Conservation (phyloP, 768 basidiomycete genomes). For the Neoboletus brunneissimus region DNA sequence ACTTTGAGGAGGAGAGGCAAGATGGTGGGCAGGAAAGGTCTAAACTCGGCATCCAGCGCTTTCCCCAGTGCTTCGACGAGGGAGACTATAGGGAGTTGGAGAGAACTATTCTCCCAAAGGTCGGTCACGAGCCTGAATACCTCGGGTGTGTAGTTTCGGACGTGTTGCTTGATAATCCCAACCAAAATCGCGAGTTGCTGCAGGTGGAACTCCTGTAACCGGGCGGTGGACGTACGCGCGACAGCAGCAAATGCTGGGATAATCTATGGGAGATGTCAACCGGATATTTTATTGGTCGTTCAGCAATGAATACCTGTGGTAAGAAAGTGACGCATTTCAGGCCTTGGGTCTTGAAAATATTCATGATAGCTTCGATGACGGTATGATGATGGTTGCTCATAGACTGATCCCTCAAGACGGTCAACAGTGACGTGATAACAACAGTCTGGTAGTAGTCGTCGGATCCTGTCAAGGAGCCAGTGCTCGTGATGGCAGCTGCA, state of each 20-base stretch:
- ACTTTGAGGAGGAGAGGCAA: slow-evolving; percentile 87
- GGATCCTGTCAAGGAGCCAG: slow-evolving; percentile 58
- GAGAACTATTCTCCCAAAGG: slow-evolving; percentile 79
- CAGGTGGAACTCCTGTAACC: slow-evolving; percentile 88
- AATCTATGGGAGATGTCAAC: slow-evolving; percentile 49
- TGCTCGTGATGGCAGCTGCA: slow-evolving; percentile 66
- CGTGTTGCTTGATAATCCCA: slow-evolving; percentile 95
- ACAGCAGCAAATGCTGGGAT: slow-evolving; percentile 93
- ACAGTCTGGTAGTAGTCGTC: slow-evolving; percentile 99
- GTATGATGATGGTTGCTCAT: slow-evolving; percentile 85
- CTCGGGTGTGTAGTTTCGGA: slow-evolving; percentile 86
- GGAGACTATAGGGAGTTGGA: slow-evolving; percentile 90
- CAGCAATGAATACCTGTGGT: slow-evolving; percentile 62
- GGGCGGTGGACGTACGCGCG: slow-evolving; percentile 74
- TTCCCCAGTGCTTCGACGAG: slow-evolving; percentile 91
- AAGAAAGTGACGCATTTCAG: slow-evolving; percentile 94
- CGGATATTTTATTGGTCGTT: slow-evolving; percentile 1
- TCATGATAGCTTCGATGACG: slow-evolving; percentile 97
- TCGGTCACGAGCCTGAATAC: slow-evolving; percentile 84
- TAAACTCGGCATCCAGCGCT: slow-evolving; percentile 95
- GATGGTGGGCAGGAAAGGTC: slow-evolving; percentile 89
- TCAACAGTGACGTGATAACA: slow-evolving; percentile 83
- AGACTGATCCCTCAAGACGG: slow-evolving; percentile 85
- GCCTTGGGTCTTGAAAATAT: slow-evolving; percentile 97
- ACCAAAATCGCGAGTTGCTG: slow-evolving; percentile 95